Evolutionary conservation across 257 asterid species (phyloP).

Genomic region (Solanum ossicruentum): DNA sequence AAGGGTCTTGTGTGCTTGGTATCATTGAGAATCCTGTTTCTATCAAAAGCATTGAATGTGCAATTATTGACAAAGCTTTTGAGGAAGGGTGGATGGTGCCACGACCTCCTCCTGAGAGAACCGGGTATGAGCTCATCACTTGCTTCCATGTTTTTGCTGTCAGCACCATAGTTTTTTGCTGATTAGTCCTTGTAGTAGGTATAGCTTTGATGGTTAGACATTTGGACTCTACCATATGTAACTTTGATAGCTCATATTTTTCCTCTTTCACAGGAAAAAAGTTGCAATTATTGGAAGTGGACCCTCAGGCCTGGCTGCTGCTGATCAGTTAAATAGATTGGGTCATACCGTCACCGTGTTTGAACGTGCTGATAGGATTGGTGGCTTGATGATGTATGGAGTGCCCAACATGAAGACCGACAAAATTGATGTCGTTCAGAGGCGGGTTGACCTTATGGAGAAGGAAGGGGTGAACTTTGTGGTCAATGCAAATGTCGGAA

Average conservation of each 20-base stretch:
- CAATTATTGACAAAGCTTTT: conserved; percentile 92
- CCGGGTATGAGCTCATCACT: conserved; percentile 43
- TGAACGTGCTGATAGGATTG: conserved; percentile 96
- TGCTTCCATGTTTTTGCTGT: background rate
- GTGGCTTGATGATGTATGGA: conserved; percentile 99
- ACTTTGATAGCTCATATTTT: background rate
- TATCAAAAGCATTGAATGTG: conserved; percentile 86
- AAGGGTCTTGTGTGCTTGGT: conserved; percentile 98
- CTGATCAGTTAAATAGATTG: conserved; percentile 82
- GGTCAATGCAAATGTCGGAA: conserved; percentile 78
- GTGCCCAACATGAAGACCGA: conserved; percentile 99
- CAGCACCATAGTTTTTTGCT: background rate
- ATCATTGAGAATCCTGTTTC: conserved; percentile 97
- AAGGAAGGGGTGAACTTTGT: conserved; percentile 86
- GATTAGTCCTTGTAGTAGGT: background rate
- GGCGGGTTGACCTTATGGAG: conserved; percentile 91
- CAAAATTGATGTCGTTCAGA: conserved; percentile 73
- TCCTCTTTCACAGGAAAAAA: conserved; percentile 41
- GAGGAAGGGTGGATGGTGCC: conserved; percentile 99
- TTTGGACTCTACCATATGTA: background rate
- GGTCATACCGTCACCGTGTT: conserved; percentile 88
- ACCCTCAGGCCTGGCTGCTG: conserved; percentile 98
- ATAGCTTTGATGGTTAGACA: background rate
- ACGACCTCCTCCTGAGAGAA: conserved; percentile 78
- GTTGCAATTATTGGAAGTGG: conserved; percentile 97